Percentiles rank a stretch among this genome's conserved stretches.
These are phyloP conservation scores for Mitragyna speciosa DNA, from an alignment of 257 asterid species.

Conservation along the genomic window DNA sequence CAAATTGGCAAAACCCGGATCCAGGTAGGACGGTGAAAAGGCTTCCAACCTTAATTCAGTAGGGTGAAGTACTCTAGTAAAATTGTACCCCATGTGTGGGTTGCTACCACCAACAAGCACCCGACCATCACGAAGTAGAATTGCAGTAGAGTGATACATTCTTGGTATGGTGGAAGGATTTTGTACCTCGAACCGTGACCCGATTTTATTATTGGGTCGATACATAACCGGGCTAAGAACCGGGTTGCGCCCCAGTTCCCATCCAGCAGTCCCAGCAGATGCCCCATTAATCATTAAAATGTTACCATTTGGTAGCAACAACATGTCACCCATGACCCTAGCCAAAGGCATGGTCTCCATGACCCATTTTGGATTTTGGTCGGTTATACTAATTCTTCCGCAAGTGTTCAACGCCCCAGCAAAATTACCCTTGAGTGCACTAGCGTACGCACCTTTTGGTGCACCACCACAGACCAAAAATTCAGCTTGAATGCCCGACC, in stretches of 20 bases:
- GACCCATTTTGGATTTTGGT: conserved; percentile 41
- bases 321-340: conserved; percentile 55
- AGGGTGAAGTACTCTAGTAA: conserved; percentile 17
- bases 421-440: conserved; percentile 18
- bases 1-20: not conserved
- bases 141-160: conserved; percentile 49
- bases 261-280: conserved; percentile 36
- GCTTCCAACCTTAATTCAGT: conserved; percentile 38
- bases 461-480: conserved; percentile 55
- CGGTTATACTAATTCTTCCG: conserved; percentile 37
- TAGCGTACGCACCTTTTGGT: conserved; percentile 31
- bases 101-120: conserved; percentile 46
- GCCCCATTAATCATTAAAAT: conserved; percentile 47
- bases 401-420: conserved; percentile 41
- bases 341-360: conserved; percentile 52
- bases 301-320: conserved; percentile 39
- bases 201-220: conserved; percentile 14
- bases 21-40: conserved; percentile 37
- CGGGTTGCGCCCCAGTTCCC: conserved; percentile 37
- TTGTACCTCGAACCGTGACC: conserved; percentile 28
- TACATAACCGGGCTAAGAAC: conserved; percentile 38
- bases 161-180: conserved; percentile 28
- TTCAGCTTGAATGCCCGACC: conserved; percentile 20
- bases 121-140: conserved; percentile 43
- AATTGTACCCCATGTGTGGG: conserved; percentile 29